These are phyloP conservation scores for Metarhizium humberi DNA, from an alignment of 2,329 filamentous ascomycete genomes.

Conservation along the genomic window DNA sequence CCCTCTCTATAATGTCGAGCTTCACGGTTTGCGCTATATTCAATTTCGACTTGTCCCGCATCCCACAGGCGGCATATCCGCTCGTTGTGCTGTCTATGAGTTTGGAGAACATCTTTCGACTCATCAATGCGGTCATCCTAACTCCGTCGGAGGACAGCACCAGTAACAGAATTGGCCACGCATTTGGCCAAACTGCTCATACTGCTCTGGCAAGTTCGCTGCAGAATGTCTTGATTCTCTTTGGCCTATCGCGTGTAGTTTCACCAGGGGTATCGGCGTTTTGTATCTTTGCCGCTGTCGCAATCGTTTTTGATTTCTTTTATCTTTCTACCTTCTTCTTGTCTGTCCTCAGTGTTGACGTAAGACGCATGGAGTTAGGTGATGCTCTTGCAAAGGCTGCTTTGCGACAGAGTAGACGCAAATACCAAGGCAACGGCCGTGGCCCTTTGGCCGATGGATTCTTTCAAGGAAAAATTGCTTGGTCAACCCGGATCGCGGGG, in stretches of 20 bases:
- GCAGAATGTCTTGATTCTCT: slow-evolving; percentile 61
- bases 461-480: slow-evolving; percentile 53
- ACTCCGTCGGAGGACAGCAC: slow-evolving; percentile 61
- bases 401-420: slow-evolving; percentile 26
- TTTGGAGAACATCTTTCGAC: slow-evolving; percentile 67
- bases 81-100: slow-evolving; percentile 70
- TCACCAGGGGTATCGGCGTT: slow-evolving; percentile 65
- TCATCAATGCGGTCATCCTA: slow-evolving; percentile 69
- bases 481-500: slow-evolving; percentile 67
- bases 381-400: slow-evolving; percentile 57
- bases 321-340: slow-evolving; percentile 75
- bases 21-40: slow-evolving; percentile 71
- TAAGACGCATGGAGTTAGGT: slow-evolving; percentile 64
- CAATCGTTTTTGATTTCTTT: slow-evolving; percentile 67
- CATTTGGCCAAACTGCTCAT: slow-evolving; percentile 64
- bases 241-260: slow-evolving; percentile 55
- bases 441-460: slow-evolving; percentile 48
- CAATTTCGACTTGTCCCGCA: slow-evolving; percentile 64
- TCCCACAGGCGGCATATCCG: slow-evolving; percentile 66
- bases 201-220: slow-evolving; percentile 57
- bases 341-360: slow-evolving; percentile 69
- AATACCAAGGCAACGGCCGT: slow-evolving; percentile 13
- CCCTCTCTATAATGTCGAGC: slow-evolving; percentile 66
- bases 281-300: slow-evolving; percentile 67
- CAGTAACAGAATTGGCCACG: slow-evolving; percentile 60